Percentiles rank a stretch among this genome's conserved stretches.
Conservation (phyloP, 345 rosid genomes). For the Noccaea caerulescens region DNA sequence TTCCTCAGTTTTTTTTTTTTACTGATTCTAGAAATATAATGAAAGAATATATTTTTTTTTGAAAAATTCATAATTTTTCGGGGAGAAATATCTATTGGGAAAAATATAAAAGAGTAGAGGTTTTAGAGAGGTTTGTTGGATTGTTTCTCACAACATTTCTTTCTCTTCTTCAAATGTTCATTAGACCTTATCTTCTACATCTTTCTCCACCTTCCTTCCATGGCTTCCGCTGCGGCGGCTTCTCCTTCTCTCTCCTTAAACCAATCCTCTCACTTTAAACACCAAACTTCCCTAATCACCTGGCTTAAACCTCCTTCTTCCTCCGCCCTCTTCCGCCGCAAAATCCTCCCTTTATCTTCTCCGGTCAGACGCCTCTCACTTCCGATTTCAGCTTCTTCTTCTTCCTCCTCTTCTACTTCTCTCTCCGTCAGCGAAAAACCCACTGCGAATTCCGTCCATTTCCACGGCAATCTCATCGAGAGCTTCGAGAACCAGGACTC, state of each 20-base stretch:
- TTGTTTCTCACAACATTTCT: constrained; percentile 1
- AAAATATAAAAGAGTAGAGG: constrained; percentile 44
- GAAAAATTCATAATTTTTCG: neutral
- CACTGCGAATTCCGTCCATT: constrained; percentile 38
- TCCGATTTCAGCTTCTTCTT: constrained; percentile 40
- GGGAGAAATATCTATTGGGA: constrained; percentile 12
- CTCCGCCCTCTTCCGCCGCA: constrained; percentile 48
- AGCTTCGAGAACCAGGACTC: constrained; percentile 49
- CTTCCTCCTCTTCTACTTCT: constrained; percentile 49
- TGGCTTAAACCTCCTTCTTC: constrained; percentile 44
- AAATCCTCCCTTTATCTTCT: constrained; percentile 48
- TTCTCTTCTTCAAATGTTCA: constrained; percentile 40
- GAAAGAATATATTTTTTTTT: neutral
- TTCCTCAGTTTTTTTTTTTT: neutral
- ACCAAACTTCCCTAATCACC: constrained; percentile 42
- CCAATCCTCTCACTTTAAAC: constrained; percentile 51
- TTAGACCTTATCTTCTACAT: constrained; percentile 46
- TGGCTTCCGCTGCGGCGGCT: constrained; percentile 57
- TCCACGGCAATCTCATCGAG: constrained; percentile 51
- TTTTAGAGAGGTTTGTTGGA: constrained; percentile 57
- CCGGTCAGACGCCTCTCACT: constrained; percentile 23
- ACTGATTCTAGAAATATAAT: neutral
- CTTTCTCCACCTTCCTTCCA: constrained; percentile 38
- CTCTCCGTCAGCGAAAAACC: constrained; percentile 48
- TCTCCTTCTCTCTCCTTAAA: constrained; percentile 46